Evolutionary conservation across 2,329 filamentous ascomycete species (phyloP).

Genomic region (Phialemoniopsis sp.): DNA sequence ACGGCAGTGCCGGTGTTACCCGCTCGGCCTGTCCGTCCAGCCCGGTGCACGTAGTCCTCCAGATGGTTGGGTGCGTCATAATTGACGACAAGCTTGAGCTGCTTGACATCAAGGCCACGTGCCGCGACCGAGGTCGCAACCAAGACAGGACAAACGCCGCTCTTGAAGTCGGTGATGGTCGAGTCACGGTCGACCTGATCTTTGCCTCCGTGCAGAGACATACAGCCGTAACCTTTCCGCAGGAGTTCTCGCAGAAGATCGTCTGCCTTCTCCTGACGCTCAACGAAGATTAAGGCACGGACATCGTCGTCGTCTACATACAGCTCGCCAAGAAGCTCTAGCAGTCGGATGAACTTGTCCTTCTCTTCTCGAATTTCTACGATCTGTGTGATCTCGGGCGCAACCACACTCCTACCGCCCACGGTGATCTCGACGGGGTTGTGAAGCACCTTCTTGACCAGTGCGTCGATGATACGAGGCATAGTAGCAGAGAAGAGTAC

Average conservation of each 20-base stretch:
- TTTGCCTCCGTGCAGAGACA: slow-evolving; percentile 91
- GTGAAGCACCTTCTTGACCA: slow-evolving; percentile 83
- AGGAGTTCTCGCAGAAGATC: slow-evolving; percentile 72
- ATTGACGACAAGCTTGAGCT: slow-evolving; percentile 92
- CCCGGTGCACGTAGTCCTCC: slow-evolving; percentile 95
- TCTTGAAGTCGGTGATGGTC: slow-evolving; percentile 90
- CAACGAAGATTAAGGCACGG: slow-evolving; percentile 85
- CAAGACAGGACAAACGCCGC: slow-evolving; percentile 81
- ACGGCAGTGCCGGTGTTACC: slow-evolving; percentile 94
- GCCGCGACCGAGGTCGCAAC: slow-evolving; percentile 95
- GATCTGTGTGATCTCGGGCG: slow-evolving; percentile 87
- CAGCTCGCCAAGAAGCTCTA: slow-evolving; percentile 83
- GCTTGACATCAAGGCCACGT: slow-evolving; percentile 91
- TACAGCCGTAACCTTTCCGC: slow-evolving; percentile 82
- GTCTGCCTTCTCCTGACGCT: slow-evolving; percentile 87
- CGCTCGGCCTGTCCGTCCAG: slow-evolving; percentile 88
- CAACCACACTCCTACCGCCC: slow-evolving; percentile 82
- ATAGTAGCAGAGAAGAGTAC: slow-evolving; percentile 97
- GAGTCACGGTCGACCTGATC: slow-evolving; percentile 92
- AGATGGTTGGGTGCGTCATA: slow-evolving; percentile 91
- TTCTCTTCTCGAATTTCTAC: slow-evolving; percentile 83
- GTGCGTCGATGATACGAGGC: slow-evolving; percentile 84
- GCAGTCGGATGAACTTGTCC: slow-evolving; percentile 76
- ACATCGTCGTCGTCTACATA: slow-evolving; percentile 87
- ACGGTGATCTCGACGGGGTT: slow-evolving; percentile 90